A percentile compares a stretch with the other conserved stretches of the same genome.
phyloP scores from a whole-genome alignment of 805 yeast genomes.

The Saccharomycopsis fibuligera region DNA sequence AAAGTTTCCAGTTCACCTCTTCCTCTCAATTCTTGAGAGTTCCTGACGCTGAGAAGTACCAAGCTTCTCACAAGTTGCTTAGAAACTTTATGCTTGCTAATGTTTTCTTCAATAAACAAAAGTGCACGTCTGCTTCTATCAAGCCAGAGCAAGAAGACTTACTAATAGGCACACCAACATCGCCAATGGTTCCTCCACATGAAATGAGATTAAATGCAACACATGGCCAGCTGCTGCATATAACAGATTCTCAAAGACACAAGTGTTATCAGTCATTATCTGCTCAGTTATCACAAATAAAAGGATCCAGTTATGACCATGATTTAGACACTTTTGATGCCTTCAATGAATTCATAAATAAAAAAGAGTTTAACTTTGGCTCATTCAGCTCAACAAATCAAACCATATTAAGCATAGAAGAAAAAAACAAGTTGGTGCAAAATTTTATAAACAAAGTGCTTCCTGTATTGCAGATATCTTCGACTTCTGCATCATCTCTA shows the following conservation, averaged over 20 bases:
- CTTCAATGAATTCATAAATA: neutral
- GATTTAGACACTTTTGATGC: neutral
- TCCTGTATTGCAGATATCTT: slow-evolving; percentile 9
- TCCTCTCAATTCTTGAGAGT: slow-evolving; percentile 6
- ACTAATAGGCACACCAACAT: too few species aligned
- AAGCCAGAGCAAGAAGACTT: too few species aligned
- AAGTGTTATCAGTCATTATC: neutral
- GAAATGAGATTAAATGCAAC: too few species aligned
- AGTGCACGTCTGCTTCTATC: too few species aligned
- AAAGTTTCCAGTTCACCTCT: slow-evolving; percentile 15
- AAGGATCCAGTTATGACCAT: neutral
- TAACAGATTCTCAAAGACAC: neutral
- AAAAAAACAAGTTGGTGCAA: slow-evolving; percentile 9
- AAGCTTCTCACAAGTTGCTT: slow-evolving; percentile 10
- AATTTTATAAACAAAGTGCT: slow-evolving; percentile 11
- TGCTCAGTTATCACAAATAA: neutral
- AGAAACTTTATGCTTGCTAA: slow-evolving; percentile 5
- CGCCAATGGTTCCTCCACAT: too few species aligned
- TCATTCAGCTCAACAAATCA: neutral
- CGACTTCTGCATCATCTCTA: neutral
- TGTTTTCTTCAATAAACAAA: slow-evolving; percentile 2
- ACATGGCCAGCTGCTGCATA: neutral
- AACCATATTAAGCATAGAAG: neutral
- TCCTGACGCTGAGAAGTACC: slow-evolving; percentile 12
- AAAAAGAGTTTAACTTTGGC: neutral